A percentile compares a stretch with the other conserved stretches of the same genome.
Conservation (phyloP, 23 red algal species). For the Gracilaria gracilis region DNA sequence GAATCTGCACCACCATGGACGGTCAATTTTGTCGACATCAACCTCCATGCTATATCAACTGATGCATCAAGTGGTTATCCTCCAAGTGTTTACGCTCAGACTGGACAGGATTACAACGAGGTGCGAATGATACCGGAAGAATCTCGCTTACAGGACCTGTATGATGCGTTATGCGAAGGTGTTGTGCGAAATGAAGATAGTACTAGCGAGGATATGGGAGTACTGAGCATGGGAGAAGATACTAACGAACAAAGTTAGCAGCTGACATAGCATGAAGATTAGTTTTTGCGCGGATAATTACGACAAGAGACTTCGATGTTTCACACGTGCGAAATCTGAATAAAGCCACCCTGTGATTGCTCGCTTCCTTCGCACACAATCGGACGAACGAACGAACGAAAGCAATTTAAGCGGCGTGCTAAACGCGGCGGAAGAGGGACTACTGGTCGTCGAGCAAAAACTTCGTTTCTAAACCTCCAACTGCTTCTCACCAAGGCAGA, state of each 20-base stretch:
- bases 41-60: constrained; percentile 31
- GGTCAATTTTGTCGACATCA: constrained; percentile 15
- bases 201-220: constrained; percentile 18
- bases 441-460: no score
- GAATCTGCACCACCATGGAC: neutral
- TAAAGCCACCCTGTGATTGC: no score
- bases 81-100: constrained; percentile 29
- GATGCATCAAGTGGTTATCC: constrained; percentile 21
- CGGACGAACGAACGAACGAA: no score
- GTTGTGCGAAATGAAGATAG: constrained; percentile 16
- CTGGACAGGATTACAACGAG: constrained; percentile 15
- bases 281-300: no score
- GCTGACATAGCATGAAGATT: no score
- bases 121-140: constrained; percentile 19
- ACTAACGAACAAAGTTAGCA: neutral
- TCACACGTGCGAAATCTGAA: no score
- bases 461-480: no score
- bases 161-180: constrained; percentile 25
- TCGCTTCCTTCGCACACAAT: no score
- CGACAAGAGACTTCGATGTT: no score
- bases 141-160: constrained; percentile 9
- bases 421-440: no score
- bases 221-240: neutral
- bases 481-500: no score
- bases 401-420: no score